Evolutionary conservation across 2,329 filamentous ascomycete genomes (phyloP).

Genomic region (Lecanosticta acicola): DNA sequence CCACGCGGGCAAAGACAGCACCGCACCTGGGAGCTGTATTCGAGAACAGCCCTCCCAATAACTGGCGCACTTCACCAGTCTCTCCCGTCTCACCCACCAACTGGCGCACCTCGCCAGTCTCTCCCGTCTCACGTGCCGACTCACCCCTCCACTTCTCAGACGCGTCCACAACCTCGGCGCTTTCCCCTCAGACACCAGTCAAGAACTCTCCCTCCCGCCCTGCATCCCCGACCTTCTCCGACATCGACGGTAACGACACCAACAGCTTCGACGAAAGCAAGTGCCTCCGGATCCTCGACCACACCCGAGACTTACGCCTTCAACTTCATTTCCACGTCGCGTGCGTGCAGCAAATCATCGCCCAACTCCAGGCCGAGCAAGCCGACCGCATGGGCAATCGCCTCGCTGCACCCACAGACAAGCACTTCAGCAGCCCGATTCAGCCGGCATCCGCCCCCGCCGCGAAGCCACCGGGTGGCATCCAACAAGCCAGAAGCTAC

Average conservation of each 20-base stretch:
- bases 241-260: not conserved
- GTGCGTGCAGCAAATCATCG: conserved; percentile 23
- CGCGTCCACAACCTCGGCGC: conserved; percentile 11
- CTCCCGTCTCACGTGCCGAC: conserved; percentile 5
- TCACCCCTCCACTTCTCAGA: conserved; percentile 8
- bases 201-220: not conserved
- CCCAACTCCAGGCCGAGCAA: conserved; percentile 7
- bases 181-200: conserved; percentile 7
- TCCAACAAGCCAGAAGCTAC: conserved; percentile 19
- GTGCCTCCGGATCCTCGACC: conserved; percentile 14
- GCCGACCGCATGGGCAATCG: conserved; percentile 12
- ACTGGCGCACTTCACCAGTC: conserved; percentile 5
- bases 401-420: not conserved
- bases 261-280: conserved; percentile 7
- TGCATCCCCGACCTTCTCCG: not conserved
- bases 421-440: conserved; percentile 9
- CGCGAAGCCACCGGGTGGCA: not conserved
- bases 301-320: conserved; percentile 25
- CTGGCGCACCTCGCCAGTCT: conserved; percentile 7
- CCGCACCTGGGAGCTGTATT: not conserved
- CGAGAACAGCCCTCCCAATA: not conserved
- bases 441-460: not conserved
- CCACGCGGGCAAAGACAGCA: conserved; percentile 2
- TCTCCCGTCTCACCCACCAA: conserved; percentile 2
- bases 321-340: conserved; percentile 34